A percentile compares a stretch with the other conserved stretches of the same genome.
Evolutionary conservation across 2,329 filamentous ascomycete genomes (phyloP).

Genomic region (Aspergillus sp.): DNA sequence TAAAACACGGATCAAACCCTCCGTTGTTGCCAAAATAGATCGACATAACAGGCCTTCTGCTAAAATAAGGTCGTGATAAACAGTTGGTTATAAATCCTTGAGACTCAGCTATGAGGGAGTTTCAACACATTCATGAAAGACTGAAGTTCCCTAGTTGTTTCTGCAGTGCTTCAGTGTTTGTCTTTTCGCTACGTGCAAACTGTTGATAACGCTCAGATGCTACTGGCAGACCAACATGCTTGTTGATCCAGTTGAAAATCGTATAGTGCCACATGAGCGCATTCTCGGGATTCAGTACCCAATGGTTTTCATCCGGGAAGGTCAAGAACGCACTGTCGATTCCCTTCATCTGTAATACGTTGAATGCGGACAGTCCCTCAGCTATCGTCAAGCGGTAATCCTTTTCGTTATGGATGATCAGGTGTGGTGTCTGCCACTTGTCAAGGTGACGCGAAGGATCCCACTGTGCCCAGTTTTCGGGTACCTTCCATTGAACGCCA

Average conservation of each 20-base stretch:
- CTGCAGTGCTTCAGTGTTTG: constrained; percentile 7
- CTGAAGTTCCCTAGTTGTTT: constrained; percentile 20
- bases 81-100: not conserved
- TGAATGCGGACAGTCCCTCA: constrained; percentile 83
- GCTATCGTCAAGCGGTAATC: constrained; percentile 86
- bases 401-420: constrained; percentile 86
- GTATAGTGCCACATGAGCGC: constrained; percentile 85
- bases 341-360: constrained; percentile 73
- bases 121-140: constrained; percentile 9
- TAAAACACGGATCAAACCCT: constrained; percentile 1
- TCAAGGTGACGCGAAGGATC: constrained; percentile 56
- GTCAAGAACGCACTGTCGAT: constrained; percentile 76
- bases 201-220: constrained; percentile 34
- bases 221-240: constrained; percentile 54
- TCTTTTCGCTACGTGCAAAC: constrained; percentile 5
- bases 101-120: not conserved
- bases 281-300: constrained; percentile 92
- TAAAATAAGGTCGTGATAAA: not conserved
- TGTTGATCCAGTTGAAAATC: constrained; percentile 75
- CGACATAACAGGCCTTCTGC: not conserved
- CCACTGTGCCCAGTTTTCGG: constrained; percentile 56
- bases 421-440: constrained; percentile 81
- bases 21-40: constrained; percentile 10
- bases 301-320: constrained; percentile 78
- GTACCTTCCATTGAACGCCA: constrained; percentile 51